Evolutionary conservation across 2,329 filamentous ascomycete species (phyloP), one percentile per base, ranked within the genome.

Genomic region (Corynespora cassiicola): DNA sequence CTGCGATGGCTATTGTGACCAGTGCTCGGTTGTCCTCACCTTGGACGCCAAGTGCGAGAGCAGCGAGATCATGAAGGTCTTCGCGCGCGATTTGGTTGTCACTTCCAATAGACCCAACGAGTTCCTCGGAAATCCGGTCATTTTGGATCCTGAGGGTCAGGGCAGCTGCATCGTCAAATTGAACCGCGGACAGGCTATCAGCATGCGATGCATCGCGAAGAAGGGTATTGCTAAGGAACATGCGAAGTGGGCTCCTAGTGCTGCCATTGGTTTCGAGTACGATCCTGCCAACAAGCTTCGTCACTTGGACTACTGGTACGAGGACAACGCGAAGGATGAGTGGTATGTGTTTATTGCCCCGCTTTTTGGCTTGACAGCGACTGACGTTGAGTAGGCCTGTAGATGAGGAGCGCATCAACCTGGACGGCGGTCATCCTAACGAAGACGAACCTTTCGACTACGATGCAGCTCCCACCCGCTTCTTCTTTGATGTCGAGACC

Each of bases 171-270:
- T 99, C 52, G 88, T 87, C 61, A 97, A 97, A 77, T 75, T 99
- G 63, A 81, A 92, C 42, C 87, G 86, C 62, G 90, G 87, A 2
- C 94, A 99, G 72, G 90, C 96, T 70, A 75, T 99, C 45, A 86
- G 90, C 67, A 82, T 99, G 63, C 88, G 82, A 46, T 97, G 92
- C 65, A 87, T 96, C 52, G 94, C 92, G 33, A 96, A 96, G 78
- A 97, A 97, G 78, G 94, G 94, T 1, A 97, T 97, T 51, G 91
- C 92, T 23, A 99, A 99, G 77, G 94, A 99, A 69, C 94, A 99
- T 71, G 89, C 94, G 7, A 99, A 99, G 71, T 99, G 94, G 94
- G 88, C 90, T 60, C 91, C 94, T 2, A 92, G 88, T 22, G 81
- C 90, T 25, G 94, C 94, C 3, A 85, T 99, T 25, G 91, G 90